These are phyloP conservation scores for Colletotrichum higginsianum DNA, from an alignment of 2,329 filamentous ascomycete species.

Conservation along the genomic window DNA sequence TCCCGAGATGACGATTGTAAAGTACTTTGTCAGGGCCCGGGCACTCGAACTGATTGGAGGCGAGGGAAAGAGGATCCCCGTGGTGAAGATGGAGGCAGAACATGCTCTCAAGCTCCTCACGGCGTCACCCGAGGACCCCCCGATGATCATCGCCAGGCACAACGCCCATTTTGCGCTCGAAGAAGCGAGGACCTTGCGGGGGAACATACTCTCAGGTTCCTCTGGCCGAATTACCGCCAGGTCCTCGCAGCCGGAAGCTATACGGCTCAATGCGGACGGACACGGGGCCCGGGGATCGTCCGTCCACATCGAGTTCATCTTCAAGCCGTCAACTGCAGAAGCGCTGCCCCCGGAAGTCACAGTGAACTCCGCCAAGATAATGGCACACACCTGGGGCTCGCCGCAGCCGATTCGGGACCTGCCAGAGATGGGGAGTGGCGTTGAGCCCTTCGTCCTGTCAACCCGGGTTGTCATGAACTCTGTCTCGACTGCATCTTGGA, in stretches of 20 bases:
- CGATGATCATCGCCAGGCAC: conserved; percentile 61
- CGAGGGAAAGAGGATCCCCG: conserved; percentile 42
- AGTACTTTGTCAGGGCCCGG: conserved; percentile 67
- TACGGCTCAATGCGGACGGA: conserved; percentile 65
- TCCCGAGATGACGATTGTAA: conserved; percentile 66
- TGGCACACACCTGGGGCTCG: conserved; percentile 67
- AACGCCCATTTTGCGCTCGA: conserved; percentile 65
- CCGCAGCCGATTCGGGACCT: conserved; percentile 59
- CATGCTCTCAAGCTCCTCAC: conserved; percentile 67
- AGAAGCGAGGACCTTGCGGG: conserved; percentile 67
- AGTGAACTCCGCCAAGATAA: conserved; percentile 64
- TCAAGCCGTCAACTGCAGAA: conserved; percentile 60
- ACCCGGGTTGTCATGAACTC: conserved; percentile 67
- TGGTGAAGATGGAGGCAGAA: conserved; percentile 57
- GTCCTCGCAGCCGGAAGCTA: conserved; percentile 61
- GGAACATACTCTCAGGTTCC: conserved; percentile 65
- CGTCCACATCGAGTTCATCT: conserved; percentile 61
- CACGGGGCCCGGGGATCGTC: conserved; percentile 57
- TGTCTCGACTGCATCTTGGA: conserved; percentile 54
- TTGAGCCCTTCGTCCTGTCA: conserved; percentile 48
- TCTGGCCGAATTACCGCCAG: conserved; percentile 63
- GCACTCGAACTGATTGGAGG: conserved; percentile 50
- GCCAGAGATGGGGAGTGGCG: conserved; percentile 65
- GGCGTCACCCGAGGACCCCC: conserved; percentile 63
- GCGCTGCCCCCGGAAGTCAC: conserved; percentile 63